A percentile compares a stretch with the other conserved stretches of the same genome.
Conservation (phyloP, 1,139 yeast species). For the Magnusiomyces tetraspermus region DNA sequence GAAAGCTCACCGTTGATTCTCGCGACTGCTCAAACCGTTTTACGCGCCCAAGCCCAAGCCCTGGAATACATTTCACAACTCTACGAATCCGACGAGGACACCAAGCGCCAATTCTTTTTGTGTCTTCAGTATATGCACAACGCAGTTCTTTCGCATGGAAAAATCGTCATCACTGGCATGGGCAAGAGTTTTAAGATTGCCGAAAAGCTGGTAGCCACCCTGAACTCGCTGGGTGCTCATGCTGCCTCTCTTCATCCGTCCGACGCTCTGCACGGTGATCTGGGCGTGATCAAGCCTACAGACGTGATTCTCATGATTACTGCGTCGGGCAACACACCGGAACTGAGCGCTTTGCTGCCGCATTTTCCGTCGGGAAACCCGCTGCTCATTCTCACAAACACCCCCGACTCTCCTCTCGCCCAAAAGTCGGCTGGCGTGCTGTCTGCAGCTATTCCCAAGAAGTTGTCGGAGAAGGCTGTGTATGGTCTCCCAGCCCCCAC, state of each 20-base stretch:
- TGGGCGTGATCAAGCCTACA: conserved; percentile 55
- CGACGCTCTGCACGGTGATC: conserved; percentile 86
- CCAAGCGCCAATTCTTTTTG: conserved; percentile 42
- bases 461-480: conserved; percentile 50
- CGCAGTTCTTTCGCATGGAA: conserved; percentile 47
- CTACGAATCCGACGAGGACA: conserved; percentile 36
- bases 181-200: conserved; percentile 82
- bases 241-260: conserved; percentile 67
- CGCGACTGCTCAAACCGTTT: conserved; percentile 30
- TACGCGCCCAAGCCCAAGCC: conserved; percentile 42
- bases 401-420: conserved; percentile 40
- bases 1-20: conserved; percentile 25
- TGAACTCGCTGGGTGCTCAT: conserved; percentile 67
- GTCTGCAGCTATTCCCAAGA: conserved; percentile 52
- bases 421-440: conserved; percentile 43
- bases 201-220: conserved; percentile 66
- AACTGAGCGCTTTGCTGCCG: conserved; percentile 49
- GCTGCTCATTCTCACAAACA: conserved; percentile 56
- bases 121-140: conserved; percentile 46
- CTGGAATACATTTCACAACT: conserved; percentile 36
- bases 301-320: conserved; percentile 64
- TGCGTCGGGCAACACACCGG: conserved; percentile 80
- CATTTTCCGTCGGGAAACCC: conserved; percentile 49
- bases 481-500: conserved; percentile 89
- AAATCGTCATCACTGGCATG: conserved; percentile 67